Percentiles rank a stretch among this genome's conserved stretches.
phyloP scores from a whole-genome alignment of 192 early-diverging fungal genomes.

The Bifiguratus adelaidae region DNA sequence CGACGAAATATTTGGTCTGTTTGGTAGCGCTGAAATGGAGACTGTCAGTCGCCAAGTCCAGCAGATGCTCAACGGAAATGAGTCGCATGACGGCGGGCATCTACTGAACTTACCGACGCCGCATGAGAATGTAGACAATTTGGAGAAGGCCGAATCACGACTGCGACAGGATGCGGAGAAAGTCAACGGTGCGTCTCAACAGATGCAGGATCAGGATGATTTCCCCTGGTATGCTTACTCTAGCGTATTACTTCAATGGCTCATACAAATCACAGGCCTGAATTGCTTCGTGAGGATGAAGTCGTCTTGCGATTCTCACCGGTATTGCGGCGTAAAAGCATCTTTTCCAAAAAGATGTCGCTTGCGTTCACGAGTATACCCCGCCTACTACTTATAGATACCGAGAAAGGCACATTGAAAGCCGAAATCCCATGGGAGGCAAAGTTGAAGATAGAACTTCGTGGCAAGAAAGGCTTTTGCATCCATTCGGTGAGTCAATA shows the following conservation, averaged over 20 bases:
- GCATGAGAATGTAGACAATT: constrained; percentile 4
- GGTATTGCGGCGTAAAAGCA: constrained; percentile 43
- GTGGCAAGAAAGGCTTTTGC: constrained; percentile 47
- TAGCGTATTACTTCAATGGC: neutral
- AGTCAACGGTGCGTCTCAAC: neutral
- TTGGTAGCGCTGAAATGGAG: too few relatives aligned
- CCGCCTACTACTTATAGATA: constrained; percentile 53
- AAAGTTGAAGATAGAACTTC: constrained; percentile 41
- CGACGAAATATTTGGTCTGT: neutral
- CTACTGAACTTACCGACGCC: neutral
- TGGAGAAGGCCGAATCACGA: neutral
- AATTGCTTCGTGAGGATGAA: constrained; percentile 38
- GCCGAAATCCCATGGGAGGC: constrained; percentile 53
- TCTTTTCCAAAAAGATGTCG: constrained; percentile 42
- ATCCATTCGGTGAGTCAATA: constrained; percentile 42
- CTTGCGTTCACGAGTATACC: constrained; percentile 61
- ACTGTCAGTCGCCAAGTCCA: neutral
- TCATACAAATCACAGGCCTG: constrained; percentile 9
- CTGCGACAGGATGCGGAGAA: neutral
- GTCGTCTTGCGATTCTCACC: constrained; percentile 45
- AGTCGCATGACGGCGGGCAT: neutral
- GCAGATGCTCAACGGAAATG: neutral
- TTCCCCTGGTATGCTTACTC: constrained; percentile 5
- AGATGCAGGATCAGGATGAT: neutral
- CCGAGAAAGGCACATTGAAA: constrained; percentile 35